phyloP scores from a whole-genome alignment of 2,329 filamentous ascomycete species.

The Aspergillus versicolor region DNA sequence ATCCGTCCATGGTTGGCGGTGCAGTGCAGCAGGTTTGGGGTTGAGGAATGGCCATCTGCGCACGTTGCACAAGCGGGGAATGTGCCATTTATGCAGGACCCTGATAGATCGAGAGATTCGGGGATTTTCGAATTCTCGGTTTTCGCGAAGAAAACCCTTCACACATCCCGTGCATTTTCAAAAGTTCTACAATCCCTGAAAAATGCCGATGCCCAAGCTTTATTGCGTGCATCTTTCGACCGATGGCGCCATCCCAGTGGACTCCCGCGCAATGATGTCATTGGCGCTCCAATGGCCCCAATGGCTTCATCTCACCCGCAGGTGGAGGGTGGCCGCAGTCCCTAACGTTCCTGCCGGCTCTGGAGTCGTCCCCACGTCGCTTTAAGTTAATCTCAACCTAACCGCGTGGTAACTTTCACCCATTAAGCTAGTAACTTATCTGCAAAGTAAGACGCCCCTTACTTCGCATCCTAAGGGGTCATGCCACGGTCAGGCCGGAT shows the following conservation, averaged over 20 bases:
- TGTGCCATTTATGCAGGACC: too few relatives aligned
- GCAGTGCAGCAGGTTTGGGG: neutral
- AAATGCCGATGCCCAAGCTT: neutral
- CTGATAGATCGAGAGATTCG: neutral
- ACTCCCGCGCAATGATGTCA: neutral
- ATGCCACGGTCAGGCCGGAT: neutral
- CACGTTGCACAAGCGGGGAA: too few relatives aligned
- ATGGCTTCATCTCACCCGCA: neutral
- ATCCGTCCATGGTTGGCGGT: neutral
- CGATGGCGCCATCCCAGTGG: neutral
- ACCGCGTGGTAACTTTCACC: neutral
- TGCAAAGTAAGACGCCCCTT: too few relatives aligned
- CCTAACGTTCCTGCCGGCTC: neutral
- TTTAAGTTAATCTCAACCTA: slow-evolving; percentile 1
- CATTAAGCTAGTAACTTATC: neutral
- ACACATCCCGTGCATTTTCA: too few relatives aligned
- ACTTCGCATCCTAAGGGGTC: neutral
- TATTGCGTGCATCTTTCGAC: neutral
- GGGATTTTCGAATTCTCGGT: neutral
- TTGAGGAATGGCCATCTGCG: too few relatives aligned
- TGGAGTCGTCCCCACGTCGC: neutral
- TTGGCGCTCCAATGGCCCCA: neutral
- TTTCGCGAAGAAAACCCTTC: too few relatives aligned
- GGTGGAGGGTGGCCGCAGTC: neutral
- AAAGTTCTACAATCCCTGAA: neutral